Base-by-base conservation (phyloP, 768 basidiomycete species). In the Gymnopilus junonius region DNA sequence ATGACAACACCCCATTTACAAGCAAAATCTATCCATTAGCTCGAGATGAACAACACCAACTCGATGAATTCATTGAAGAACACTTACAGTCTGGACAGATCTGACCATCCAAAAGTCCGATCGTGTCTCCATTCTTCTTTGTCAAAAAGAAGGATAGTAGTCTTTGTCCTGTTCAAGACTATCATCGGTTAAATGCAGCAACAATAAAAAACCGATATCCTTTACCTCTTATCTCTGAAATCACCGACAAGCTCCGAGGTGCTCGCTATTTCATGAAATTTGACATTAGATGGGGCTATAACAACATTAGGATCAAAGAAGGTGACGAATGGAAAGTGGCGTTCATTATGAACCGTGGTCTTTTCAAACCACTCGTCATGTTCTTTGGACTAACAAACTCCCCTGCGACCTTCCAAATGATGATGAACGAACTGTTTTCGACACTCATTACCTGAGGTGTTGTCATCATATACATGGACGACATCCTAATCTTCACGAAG, bases 401-500 rank as follows among this genome's bases (percentile, higher is more conserved):
- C 4, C 61, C 61, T 11, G 61, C 61, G 31, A 62, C 61, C 1
- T 56, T 56, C 43, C 54, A 55, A 56, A 34, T 27, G 1, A 62
- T 62, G 61, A 62, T 62, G 61, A 62, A 62, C 27, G 53, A 62
- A 5, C 15, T 55, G 4, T 62, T 56, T 20, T 17, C 17, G 8
- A 35, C 4, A 4, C 53, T 53, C 1, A 61, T 61, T n/a, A 55
- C 48, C 4, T 17, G 35, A 54, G 59, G 59, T 59, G 51, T 15
- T 75, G 73, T 78, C 11, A 56, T 79, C 2, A 69, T 80, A 37
- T 76, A 85, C 65, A 68, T 83, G 35, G 80, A 82, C 58, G 74
- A 84, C 61, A 79, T 83, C 23, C 65, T 82, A 55, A 31, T 82
- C 79, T 59, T 60, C 17, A 61, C 59, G 71, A n/a, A n/a, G 42